Evolutionary conservation across 2,329 filamentous ascomycete genomes (phyloP), one percentile per base, ranked within the genome.

Genomic region (Alternaria infectoria): DNA sequence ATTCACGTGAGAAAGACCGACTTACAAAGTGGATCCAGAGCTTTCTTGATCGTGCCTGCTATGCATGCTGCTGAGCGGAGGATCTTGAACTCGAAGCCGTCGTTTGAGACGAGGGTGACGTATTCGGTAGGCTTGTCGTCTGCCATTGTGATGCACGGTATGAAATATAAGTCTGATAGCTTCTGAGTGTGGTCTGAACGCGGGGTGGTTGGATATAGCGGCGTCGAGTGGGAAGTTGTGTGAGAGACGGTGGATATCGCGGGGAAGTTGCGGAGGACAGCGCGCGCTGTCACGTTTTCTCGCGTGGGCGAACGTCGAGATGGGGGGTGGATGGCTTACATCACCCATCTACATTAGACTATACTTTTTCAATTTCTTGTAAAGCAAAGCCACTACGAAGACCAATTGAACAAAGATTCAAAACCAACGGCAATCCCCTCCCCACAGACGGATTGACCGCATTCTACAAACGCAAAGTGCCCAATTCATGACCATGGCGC

Each of bases 11-110:
- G n/a, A n/a, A n/a, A n/a, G n/a, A n/a, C n/a, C n/a, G n/a, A 9
- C 86, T 47, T 80, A 90, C 90, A 90, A 70, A 86, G 85, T 15
- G 89, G 87, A 73, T 93, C 89, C 63, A 95, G 82, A 87, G 93
- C 93, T 77, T 88, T 86, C 81, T 88, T 91, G 81, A 95, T 90
- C 62, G 89, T 87, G 32, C 89, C 89, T 70, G 90, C 91, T 74
- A 91, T 83, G 73, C 88, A 84, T 63, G 91, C 88, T 3, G 91
- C 89, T 54, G 91, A 90, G 57, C 91, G 88, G 59, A 91, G 83
- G 55, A 94, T 85, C 67, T 92, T 88, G 77, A 92, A 94, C 82
- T 93, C 91, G 77, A 89, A 93, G 71, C 88, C 90, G 79, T 95
- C 92, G 69, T 84, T 86, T 1, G 91, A 93, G 45, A 93, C 85